These are phyloP conservation scores for Populus alba DNA, from an alignment of 345 rosid species.

Conservation along the genomic window DNA sequence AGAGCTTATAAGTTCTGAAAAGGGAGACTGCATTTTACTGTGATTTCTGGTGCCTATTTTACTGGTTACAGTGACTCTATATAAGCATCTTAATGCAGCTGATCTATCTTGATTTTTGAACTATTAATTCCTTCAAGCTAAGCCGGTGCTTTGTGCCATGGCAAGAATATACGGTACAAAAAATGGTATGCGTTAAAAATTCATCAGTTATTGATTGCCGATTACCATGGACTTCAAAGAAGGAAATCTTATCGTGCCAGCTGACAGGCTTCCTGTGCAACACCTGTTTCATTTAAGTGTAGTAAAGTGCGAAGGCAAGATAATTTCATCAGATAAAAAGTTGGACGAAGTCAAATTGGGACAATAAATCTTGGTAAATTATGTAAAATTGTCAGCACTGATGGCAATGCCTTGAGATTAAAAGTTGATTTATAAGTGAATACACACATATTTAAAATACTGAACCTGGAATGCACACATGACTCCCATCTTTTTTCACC, in stretches of 20 bases:
- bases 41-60: neutral
- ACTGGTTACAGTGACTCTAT: neutral
- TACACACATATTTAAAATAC: neutral
- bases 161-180: neutral
- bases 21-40: neutral
- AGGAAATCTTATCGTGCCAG: neutral
- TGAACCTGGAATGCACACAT: neutral
- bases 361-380: neutral
- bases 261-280: neutral
- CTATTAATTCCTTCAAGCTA: neutral
- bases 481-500: neutral
- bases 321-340: neutral
- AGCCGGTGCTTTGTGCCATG: neutral
- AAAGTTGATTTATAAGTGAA: neutral
- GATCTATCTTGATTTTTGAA: neutral
- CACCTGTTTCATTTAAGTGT: neutral
- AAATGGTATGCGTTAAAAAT: neutral
- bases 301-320: neutral
- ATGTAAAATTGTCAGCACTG: neutral
- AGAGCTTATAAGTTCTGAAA: neutral
- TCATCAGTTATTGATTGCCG: neutral
- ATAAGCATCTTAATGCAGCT: neutral
- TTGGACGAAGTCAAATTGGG: neutral
- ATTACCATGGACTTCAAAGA: neutral
- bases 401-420: neutral